Percentiles rank a stretch among this genome's conserved stretches.
These are phyloP conservation scores for Hevea brasiliensis DNA, from an alignment of 345 rosid genomes.

Conservation along the genomic window DNA sequence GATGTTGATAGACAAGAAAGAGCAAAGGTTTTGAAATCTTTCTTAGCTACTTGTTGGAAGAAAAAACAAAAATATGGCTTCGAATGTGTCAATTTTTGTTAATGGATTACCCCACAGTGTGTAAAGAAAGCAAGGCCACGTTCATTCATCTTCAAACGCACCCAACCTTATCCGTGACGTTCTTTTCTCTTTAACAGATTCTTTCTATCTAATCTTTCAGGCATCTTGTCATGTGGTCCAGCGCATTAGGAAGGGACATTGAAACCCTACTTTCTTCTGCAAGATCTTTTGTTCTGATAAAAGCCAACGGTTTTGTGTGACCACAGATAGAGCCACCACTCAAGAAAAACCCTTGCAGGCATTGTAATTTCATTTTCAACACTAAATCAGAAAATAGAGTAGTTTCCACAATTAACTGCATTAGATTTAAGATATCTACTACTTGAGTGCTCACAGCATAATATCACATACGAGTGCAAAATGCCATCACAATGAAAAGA, in stretches of 20 bases:
- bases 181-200: background rate
- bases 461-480: too few species aligned
- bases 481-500: too few species aligned
- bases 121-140: conserved; percentile 20
- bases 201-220: background rate
- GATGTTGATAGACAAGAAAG: too few species aligned
- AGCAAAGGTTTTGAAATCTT: too few species aligned
- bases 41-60: too few species aligned
- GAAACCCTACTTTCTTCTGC: background rate
- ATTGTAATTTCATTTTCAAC: too few species aligned
- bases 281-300: too few species aligned
- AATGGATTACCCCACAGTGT: background rate
- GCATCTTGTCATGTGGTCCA: conserved; percentile 9
- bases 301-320: background rate
- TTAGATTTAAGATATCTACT: too few species aligned
- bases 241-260: background rate
- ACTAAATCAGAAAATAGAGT: too few species aligned
- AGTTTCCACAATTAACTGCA: too few species aligned
- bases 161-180: conserved; percentile 17
- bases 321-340: background rate
- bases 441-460: too few species aligned
- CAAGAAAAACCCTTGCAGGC: too few species aligned
- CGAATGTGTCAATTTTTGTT: background rate
- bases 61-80: background rate
- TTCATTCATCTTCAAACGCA: conserved; percentile 7